phyloP scores from a whole-genome alignment of 208 protist species.

The Leishmania lainsoni region DNA sequence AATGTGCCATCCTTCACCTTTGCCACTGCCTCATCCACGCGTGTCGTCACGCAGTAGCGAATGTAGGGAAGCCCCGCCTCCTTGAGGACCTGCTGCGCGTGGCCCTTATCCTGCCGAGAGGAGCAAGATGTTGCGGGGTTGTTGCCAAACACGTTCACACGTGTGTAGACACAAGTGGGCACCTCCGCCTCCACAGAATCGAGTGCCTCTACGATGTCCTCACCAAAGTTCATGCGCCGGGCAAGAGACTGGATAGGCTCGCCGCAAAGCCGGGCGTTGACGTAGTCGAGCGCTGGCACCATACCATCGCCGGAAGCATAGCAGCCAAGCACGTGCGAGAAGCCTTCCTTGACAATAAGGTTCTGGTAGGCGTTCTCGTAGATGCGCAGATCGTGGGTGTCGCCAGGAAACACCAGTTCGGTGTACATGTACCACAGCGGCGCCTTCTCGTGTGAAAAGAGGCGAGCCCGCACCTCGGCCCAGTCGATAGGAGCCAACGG shows the following conservation, averaged over 20 bases:
- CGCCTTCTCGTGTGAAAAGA: constrained; percentile 19
- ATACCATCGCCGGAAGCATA: constrained; percentile 56
- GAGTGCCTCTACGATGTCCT: constrained; percentile 9
- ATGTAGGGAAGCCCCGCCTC: constrained; percentile 68
- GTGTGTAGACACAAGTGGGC: constrained; percentile 5
- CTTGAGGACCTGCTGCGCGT: constrained; percentile 54
- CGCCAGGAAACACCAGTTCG: constrained; percentile 12
- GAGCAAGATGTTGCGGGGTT: constrained; percentile 51
- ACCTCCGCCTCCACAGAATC: constrained; percentile 10
- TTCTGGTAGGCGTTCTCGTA: constrained; percentile 58
- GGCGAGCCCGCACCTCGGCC: constrained; percentile 17
- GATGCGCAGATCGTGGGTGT: constrained; percentile 9
- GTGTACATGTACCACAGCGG: constrained; percentile 24
- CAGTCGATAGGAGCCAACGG: constrained; percentile 20
- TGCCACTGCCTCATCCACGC: constrained; percentile 32
- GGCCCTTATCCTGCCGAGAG: constrained; percentile 71
- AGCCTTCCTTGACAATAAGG: constrained; percentile 48
- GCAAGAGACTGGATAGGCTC: constrained; percentile 27
- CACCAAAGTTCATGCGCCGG: constrained; percentile 10
- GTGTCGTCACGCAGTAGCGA: constrained; percentile 44
- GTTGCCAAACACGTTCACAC: constrained; percentile 60
- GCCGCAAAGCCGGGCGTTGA: constrained; percentile 46
- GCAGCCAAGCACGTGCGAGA: constrained; percentile 67
- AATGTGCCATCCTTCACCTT: constrained; percentile 32
- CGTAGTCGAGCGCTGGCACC: constrained; percentile 71